These are phyloP conservation scores for Aspergillus sp. DNA, from an alignment of 2,329 filamentous ascomycete species.

Conservation along the genomic window DNA sequence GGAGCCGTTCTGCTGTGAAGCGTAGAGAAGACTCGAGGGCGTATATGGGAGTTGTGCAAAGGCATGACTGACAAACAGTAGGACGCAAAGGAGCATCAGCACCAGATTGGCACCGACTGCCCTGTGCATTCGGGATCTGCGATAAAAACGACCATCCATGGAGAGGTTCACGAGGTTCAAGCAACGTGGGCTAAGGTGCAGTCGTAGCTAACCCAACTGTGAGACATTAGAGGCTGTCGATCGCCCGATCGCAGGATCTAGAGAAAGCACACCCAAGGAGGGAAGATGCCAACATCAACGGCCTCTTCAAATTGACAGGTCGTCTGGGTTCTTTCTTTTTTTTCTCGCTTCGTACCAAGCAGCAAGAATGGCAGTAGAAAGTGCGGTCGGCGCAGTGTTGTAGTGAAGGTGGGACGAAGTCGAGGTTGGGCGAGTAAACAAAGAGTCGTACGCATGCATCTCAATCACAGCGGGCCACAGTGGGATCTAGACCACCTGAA, in stretches of 20 bases:
- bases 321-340: background rate
- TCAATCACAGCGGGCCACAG: constrained; percentile 8
- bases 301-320: background rate
- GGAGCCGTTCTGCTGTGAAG: constrained; percentile 50
- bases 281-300: constrained; percentile 12
- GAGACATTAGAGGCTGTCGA: constrained; percentile 18
- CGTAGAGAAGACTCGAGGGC: constrained; percentile 69
- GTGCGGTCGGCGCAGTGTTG: background rate
- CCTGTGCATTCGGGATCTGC: constrained; percentile 14
- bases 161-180: constrained; percentile 8
- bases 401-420: background rate
- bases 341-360: background rate
- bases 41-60: constrained; percentile 67
- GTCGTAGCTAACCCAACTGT: constrained; percentile 6
- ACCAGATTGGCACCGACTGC: constrained; percentile 12
- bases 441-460: constrained; percentile 9
- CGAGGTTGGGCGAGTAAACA: constrained; percentile 12
- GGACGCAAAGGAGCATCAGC: constrained; percentile 17
- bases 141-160: constrained; percentile 19
- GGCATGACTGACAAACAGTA: constrained; percentile 22
- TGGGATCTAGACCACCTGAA: constrained; percentile 12
- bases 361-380: background rate
- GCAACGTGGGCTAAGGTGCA: constrained; percentile 4
- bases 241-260: constrained; percentile 16
- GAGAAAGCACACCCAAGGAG: constrained; percentile 10